Percentiles rank a stretch among this genome's conserved stretches.
These are phyloP conservation scores for Chloris gayana DNA, from an alignment of 176 grass and related monocot species.

Conservation along the genomic window DNA sequence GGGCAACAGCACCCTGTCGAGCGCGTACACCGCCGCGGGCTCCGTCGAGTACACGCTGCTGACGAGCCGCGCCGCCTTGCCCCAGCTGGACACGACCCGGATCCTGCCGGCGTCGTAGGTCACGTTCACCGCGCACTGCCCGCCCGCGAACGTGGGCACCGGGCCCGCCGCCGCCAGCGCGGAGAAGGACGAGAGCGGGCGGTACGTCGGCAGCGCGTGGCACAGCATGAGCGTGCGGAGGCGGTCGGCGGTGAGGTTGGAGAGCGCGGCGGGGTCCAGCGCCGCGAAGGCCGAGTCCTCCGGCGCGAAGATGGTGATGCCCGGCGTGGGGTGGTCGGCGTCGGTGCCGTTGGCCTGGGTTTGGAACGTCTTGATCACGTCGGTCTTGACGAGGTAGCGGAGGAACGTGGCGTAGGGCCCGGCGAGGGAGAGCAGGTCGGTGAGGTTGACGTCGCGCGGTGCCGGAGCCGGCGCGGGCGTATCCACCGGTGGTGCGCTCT, in stretches of 20 bases:
- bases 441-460: conserved; percentile 50
- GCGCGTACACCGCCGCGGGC: conserved; percentile 45
- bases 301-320: conserved; percentile 59
- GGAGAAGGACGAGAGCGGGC: conserved; percentile 51
- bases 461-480: conserved; percentile 58
- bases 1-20: conserved; percentile 48
- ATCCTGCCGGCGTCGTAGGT: conserved; percentile 38
- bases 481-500: not conserved
- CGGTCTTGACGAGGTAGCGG: conserved; percentile 41
- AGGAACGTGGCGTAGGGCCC: conserved; percentile 51
- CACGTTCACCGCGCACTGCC: conserved; percentile 46
- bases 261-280: conserved; percentile 23
- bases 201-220: conserved; percentile 47
- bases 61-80: conserved; percentile 25
- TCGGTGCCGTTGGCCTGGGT: conserved; percentile 53
- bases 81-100: conserved; percentile 38
- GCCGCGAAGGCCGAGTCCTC: conserved; percentile 50
- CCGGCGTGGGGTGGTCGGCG: not conserved
- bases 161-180: conserved; percentile 40
- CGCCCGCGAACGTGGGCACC: conserved; percentile 39
- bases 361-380: conserved; percentile 55
- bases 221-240: conserved; percentile 54
- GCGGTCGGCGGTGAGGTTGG: conserved; percentile 50
- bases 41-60: conserved; percentile 55
- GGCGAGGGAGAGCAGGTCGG: conserved; percentile 53